These are phyloP conservation scores for Diplodia intermedia DNA, from an alignment of 2,329 filamentous ascomycete species.

Conservation along the genomic window DNA sequence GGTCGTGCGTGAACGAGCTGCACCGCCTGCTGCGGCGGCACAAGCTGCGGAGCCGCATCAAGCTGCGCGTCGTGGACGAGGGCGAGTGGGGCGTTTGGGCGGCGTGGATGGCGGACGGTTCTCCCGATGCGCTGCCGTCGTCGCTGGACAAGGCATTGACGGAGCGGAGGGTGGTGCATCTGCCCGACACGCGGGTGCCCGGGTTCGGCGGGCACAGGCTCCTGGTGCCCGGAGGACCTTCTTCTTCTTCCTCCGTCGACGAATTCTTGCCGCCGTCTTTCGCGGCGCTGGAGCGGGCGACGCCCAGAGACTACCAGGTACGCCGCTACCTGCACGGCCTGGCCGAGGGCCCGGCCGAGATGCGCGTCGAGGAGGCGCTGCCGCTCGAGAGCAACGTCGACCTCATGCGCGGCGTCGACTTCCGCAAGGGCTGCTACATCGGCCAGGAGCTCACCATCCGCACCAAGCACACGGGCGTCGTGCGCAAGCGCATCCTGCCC, in stretches of 20 bases:
- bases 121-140: no score
- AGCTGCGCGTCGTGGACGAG: slow-evolving; percentile 63
- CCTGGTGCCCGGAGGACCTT: background rate
- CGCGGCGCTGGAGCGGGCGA: background rate
- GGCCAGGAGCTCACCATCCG: slow-evolving; percentile 96
- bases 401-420: slow-evolving; percentile 83
- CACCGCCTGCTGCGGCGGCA: slow-evolving; percentile 77
- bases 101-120: slow-evolving; percentile 57
- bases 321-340: slow-evolving; percentile 76
- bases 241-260: background rate
- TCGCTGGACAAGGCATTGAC: background rate
- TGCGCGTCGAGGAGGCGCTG: slow-evolving; percentile 72
- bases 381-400: slow-evolving; percentile 93
- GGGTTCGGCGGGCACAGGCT: slow-evolving; percentile 39
- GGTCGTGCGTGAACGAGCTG: slow-evolving; percentile 66
- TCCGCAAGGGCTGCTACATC: slow-evolving; percentile 94
- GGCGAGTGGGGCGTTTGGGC: slow-evolving; percentile 75
- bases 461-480: slow-evolving; percentile 91
- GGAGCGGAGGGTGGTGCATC: background rate
- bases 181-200: slow-evolving; percentile 9
- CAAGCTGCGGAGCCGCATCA: slow-evolving; percentile 81
- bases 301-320: slow-evolving; percentile 8
- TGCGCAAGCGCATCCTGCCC: slow-evolving; percentile 87
- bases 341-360: slow-evolving; percentile 83
- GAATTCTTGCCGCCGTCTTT: slow-evolving; percentile 3